Conservation (phyloP, 2,329 filamentous ascomycete genomes). For the Colletotrichum lentis region DNA sequence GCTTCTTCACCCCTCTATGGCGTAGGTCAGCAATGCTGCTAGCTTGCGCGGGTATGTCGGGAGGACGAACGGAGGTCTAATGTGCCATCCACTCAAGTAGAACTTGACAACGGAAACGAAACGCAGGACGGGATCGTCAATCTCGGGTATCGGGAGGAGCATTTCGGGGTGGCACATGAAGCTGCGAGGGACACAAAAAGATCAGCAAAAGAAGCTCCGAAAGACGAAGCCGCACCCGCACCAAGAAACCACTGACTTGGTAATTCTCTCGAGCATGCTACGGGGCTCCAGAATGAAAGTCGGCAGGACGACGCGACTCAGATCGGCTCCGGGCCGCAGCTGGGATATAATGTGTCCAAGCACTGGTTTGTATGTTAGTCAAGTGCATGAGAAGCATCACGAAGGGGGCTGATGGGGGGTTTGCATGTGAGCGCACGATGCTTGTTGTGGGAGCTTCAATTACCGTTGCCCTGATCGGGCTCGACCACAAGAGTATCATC, state of each 20-base stretch:
- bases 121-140: conserved; percentile 87
- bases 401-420: not conserved
- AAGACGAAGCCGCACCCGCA: not conserved
- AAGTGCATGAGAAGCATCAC: conserved; percentile 10
- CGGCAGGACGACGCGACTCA: conserved; percentile 91
- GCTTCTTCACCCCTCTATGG: conserved; percentile 96
- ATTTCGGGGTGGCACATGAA: conserved; percentile 99
- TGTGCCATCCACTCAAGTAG: conserved; percentile 98
- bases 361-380: conserved; percentile 62
- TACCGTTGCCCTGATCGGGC: conserved; percentile 93
- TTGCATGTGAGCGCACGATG: conserved; percentile 1
- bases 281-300: conserved; percentile 98
- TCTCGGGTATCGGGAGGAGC: conserved; percentile 83
- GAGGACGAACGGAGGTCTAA: conserved; percentile 84
- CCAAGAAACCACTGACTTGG: conserved; percentile 72
- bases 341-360: conserved; percentile 97
- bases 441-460: conserved; percentile 45
- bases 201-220: conserved; percentile 24
- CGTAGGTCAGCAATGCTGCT: conserved; percentile 19
- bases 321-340: conserved; percentile 90
- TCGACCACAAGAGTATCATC: conserved; percentile 85
- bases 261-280: conserved; percentile 98
- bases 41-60: conserved; percentile 19
- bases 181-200: conserved; percentile 56
- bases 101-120: conserved; percentile 98